Base-by-base conservation (phyloP, 345 rosid genomes). In the Erodium maritimum region DNA sequence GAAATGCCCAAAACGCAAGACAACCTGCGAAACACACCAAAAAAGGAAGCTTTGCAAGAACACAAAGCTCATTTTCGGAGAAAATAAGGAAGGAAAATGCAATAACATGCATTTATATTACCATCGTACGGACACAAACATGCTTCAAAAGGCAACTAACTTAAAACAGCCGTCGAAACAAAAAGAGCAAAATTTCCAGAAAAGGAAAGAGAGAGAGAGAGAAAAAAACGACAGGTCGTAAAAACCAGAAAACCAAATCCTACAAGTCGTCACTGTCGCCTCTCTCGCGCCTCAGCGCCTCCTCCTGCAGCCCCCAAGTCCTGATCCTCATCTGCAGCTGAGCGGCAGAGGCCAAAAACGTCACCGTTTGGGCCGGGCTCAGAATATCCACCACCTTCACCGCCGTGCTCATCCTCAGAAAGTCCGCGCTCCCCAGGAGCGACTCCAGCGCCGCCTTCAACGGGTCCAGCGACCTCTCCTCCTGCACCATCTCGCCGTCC, bases 301-400 rank as follows among this genome's bases (percentile, higher is more conserved):
- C 72, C 46, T 52, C 65, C 10, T 58, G 65, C 66, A 68, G n/a
- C 0, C 83, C 87, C 59, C 61, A 55, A 19, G 58, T 60, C 58
- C 80, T 63, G 20, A 73, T 51, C 59, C 37, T 63, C 1, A 68
- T 51, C 61, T 66, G 76, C 52, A 74, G 66, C 70, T 54, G 69
- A 0, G 76, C 56, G 0, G 67, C 75, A 0, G 77, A 78, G 0
- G 64, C 37, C 60, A 71, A 48, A 50, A 76, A 73, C 69, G 22
- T 65, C 5, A 75, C 67, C 0, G 53, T 77, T 73, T 82, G 84
- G n/a, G n/a, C 50, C 6, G 83, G 75, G 24, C 19, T 77, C 59
- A 82, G 54, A 25, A 71, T 75, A 59, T 68, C 75, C 77, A 64
- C 65, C 55, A 73, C 67, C 61, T 56, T 63, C 50, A 37, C 23